phyloP scores from a whole-genome alignment of 306 rosid genomes.

The Cucumis melo region DNA sequence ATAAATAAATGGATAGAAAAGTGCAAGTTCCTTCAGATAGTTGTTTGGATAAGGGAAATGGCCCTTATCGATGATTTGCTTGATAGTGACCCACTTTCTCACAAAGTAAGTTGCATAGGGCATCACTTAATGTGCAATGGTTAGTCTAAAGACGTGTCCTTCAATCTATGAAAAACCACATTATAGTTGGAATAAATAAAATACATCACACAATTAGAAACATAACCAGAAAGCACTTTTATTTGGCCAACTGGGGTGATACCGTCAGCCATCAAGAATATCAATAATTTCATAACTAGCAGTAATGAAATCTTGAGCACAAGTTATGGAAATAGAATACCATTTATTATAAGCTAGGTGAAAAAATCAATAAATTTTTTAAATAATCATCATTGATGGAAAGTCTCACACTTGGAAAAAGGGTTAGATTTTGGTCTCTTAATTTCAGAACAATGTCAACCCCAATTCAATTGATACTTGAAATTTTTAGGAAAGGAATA shows the following conservation, averaged over 20 bases:
- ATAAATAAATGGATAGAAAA: constrained; percentile 30
- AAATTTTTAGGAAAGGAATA: neutral
- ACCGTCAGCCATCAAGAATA: neutral
- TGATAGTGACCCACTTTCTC: constrained; percentile 35
- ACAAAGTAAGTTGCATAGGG: constrained; percentile 47
- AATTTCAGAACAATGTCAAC: neutral
- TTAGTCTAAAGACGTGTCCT: constrained; percentile 4
- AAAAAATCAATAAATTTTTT: neutral
- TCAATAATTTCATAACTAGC: neutral
- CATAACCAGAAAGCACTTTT: neutral
- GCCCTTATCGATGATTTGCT: constrained; percentile 39
- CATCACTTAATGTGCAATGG: constrained; percentile 14
- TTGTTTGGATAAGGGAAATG: constrained; percentile 80
- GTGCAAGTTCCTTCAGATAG: constrained; percentile 53
- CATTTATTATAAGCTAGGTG: neutral
- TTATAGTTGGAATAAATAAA: neutral
- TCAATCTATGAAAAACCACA: neutral
- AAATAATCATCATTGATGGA: neutral
- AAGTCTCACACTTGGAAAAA: neutral
- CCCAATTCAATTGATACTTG: neutral
- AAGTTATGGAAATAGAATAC: neutral
- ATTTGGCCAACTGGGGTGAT: neutral
- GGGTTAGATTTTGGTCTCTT: neutral
- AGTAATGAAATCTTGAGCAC: neutral
- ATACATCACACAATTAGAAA: neutral